A percentile compares a stretch with the other conserved stretches of the same genome.
These are phyloP conservation scores for Leccinum variicolor DNA, from an alignment of 768 basidiomycete genomes.

Conservation along the genomic window DNA sequence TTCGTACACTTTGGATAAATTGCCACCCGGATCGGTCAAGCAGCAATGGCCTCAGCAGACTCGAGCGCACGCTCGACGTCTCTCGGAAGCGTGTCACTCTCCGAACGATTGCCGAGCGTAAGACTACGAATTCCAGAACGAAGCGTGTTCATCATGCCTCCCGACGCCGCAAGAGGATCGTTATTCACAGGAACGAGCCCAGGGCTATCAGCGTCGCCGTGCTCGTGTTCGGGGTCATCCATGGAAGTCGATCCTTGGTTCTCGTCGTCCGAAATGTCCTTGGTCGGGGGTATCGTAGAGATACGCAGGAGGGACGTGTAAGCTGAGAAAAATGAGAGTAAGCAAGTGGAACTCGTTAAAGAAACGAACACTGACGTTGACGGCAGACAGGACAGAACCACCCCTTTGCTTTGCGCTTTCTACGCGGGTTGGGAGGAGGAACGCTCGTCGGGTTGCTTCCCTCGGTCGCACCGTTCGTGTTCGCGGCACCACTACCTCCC, in stretches of 20 bases:
- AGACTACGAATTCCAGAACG: slow-evolving; percentile 30
- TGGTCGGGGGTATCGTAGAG: slow-evolving; percentile 60
- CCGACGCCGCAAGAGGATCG: slow-evolving; percentile 12
- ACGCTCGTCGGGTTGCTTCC: slow-evolving; percentile 22
- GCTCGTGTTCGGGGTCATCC: slow-evolving; percentile 26
- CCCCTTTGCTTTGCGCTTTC: slow-evolving; percentile 93
- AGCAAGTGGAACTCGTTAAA: neutral
- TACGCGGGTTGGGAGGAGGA: slow-evolving; percentile 44
- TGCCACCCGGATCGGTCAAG: slow-evolving; percentile 3
- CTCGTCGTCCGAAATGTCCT: slow-evolving; percentile 35
- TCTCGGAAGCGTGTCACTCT: slow-evolving; percentile 27
- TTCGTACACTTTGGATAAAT: neutral
- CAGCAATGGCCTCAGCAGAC: slow-evolving; percentile 5
- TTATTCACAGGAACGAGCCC: neutral
- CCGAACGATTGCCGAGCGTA: slow-evolving; percentile 14
- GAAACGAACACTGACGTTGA: slow-evolving; percentile 65
- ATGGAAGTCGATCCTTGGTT: slow-evolving; percentile 23
- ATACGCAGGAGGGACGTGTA: slow-evolving; percentile 87
- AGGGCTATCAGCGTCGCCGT: slow-evolving; percentile 4
- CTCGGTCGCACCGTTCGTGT: slow-evolving; percentile 21
- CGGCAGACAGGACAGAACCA: slow-evolving; percentile 98
- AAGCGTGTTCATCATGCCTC: slow-evolving; percentile 22
- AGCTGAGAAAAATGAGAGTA: slow-evolving; percentile 40
- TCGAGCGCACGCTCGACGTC: slow-evolving; percentile 27
- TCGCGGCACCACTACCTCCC: slow-evolving; percentile 15